phyloP scores from a whole-genome alignment of 768 basidiomycete species.

The Boletus pseudo-olivaceus region DNA sequence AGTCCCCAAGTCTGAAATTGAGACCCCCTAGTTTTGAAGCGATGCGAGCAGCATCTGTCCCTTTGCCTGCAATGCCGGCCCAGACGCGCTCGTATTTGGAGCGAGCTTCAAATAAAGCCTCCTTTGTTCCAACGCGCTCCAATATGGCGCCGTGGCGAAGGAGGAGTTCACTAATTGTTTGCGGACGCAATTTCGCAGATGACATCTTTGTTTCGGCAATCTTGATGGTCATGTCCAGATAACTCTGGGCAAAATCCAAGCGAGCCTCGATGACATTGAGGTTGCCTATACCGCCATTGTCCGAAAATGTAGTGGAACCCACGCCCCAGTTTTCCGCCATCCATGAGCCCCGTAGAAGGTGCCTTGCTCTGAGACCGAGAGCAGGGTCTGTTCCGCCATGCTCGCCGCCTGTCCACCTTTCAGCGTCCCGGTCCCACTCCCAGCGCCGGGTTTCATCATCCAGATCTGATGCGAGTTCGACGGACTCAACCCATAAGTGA shows the following conservation, averaged over 20 bases:
- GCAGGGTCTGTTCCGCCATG: slow-evolving; percentile 69
- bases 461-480: slow-evolving; percentile 42
- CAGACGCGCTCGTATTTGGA: slow-evolving; percentile 58
- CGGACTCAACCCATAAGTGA: slow-evolving; percentile 64
- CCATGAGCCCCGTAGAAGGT: slow-evolving; percentile 68
- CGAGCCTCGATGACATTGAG: slow-evolving; percentile 52
- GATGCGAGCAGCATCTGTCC: slow-evolving; percentile 46
- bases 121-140: slow-evolving; percentile 55
- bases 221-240: slow-evolving; percentile 47
- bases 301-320: slow-evolving; percentile 38
- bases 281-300: slow-evolving; percentile 33
- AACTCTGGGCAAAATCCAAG: slow-evolving; percentile 51
- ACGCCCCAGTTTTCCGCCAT: slow-evolving; percentile 65
- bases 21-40: slow-evolving; percentile 70
- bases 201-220: slow-evolving; percentile 41
- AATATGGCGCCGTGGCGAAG: slow-evolving; percentile 52
- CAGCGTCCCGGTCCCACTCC: slow-evolving; percentile 66
- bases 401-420: slow-evolving; percentile 57
- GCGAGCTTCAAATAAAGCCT: slow-evolving; percentile 51
- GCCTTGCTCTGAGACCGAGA: slow-evolving; percentile 58
- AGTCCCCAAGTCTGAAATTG: slow-evolving; percentile 50
- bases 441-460: slow-evolving; percentile 55
- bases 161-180: slow-evolving; percentile 54
- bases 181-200: slow-evolving; percentile 42
- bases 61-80: slow-evolving; percentile 39